Evolutionary conservation across 805 yeast genomes (phyloP), one percentile per base, ranked within the genome.

Genomic region (Cyberlindnera mycetangii): DNA sequence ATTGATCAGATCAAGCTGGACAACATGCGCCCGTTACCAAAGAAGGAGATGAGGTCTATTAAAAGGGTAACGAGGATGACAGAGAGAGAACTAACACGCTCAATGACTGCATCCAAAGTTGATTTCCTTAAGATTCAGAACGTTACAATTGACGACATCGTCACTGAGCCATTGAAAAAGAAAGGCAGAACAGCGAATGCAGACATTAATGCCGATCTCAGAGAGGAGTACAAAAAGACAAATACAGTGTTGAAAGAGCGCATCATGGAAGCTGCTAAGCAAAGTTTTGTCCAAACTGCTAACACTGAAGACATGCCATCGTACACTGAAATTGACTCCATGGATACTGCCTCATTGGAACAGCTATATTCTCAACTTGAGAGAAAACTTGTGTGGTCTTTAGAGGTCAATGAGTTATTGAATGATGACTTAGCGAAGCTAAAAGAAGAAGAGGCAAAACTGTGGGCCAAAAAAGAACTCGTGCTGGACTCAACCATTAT

Each of bases 381-480:
- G 16, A 57, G 65, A 31, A 61, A 66, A 39, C 62, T 67, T 14
- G 53, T 65, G 18, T 72, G 78, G 47, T 66, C 69, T 2, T 42
- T 53, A 14, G 69, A 66, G 41, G 66, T 74, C 19, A 68, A 71
- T 43, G 59, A 66, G 44, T 43, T 72, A 7, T 63, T 72, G 20
- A 59, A 61, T 7, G 52, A 49, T 5, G 59, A 69, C 28, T 55
- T 74, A 25, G 39, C 42, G 1, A 49, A 61, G 1, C 44, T 66
- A 12, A 53, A 60, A 34, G 60, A 63, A 32, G 66, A 67, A 34
- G 61, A 78, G 30, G 56, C 62, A 28, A 47, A 22, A 5, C 18
- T 71, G 21, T 74, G 74, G 72, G 44, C 61, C 6, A 51, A 60
- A 7, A 76, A 71, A 42, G 79, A 75, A 47, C 45, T 66, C 10